Evolutionary conservation across 305 asterid genomes (phyloP), one percentile per base, ranked within the genome.

Genomic region (Plantago lanceolata): DNA sequence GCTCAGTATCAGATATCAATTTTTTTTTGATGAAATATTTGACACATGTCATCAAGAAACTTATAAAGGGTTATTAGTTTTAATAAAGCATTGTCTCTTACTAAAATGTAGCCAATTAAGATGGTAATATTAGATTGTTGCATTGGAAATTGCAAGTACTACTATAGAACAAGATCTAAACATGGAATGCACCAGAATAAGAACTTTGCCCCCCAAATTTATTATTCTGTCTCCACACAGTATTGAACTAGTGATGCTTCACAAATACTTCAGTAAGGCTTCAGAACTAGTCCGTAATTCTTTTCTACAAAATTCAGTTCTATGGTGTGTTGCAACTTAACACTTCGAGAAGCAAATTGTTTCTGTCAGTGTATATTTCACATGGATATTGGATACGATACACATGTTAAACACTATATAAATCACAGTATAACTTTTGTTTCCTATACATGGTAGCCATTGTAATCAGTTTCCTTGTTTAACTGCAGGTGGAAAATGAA

Each of bases 401-500:
- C n/a, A 21, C 31, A 66, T n/a, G 7, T 28, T 13, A 48, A 69
- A 62, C 28, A 48, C 52, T 33, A 35, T 17, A 40, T 13, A 64
- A 47, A 37, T 49, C 57, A 68, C n/a, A 29, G 57, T 54, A 68
- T 63, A 59, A 61, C 37, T 50, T 28, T 50, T 50, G 28, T 0
- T 50, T 26, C 56, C 12, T 50, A 50, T 19, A 8, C 11, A 3
- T 48, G 5, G 16, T 28, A 51, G 43, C 24, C 19, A 57, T 21
- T 51, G 14, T 43, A 15, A 26, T 49, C 19, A 47, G 40, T 58
- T 50, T 35, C 12, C 44, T 57, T 54, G 15, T 58, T 43, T 19
- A 69, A 68, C 26, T 79, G 78, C 84, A 90, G 97, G 95, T 88
- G 68, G 96, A 88, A 79, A 90, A 90, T 66, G 97, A 90, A 72